These are phyloP conservation scores for Echinosophora koreensis DNA, from an alignment of 306 rosid species.

Conservation along the genomic window DNA sequence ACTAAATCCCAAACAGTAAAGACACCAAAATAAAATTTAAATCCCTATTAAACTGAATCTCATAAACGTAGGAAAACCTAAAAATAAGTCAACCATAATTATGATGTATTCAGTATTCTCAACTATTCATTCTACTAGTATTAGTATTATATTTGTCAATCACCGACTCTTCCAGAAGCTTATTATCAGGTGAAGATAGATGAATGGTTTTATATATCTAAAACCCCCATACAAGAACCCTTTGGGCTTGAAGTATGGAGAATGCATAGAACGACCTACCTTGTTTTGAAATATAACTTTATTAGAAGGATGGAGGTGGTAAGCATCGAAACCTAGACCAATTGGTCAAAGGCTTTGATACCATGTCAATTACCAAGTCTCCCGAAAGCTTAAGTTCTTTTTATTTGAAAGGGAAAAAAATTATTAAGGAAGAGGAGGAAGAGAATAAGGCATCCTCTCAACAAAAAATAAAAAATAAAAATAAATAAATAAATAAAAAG, in stretches of 20 bases:
- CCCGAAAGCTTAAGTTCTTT: no score
- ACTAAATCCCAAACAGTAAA: conserved; percentile 17
- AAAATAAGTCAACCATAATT: neutral
- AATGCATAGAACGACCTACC: neutral
- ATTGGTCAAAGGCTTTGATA: neutral
- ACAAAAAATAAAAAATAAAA: no score
- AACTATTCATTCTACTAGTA: neutral
- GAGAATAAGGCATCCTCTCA: no score
- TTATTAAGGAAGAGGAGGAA: no score
- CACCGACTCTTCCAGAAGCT: neutral
- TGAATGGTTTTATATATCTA: neutral
- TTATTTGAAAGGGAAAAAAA: no score
- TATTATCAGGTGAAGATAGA: neutral
- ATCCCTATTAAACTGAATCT: conserved; percentile 20
- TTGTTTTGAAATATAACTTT: no score
- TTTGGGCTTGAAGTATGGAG: neutral
- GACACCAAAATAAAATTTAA: conserved; percentile 25
- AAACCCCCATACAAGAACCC: neutral
- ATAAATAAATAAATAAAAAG: no score
- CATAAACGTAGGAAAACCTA: neutral
- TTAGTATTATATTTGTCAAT: neutral
- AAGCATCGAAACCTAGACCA: neutral
- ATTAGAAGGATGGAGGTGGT: neutral
- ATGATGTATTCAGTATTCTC: conserved; percentile 4
- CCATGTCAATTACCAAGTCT: neutral